Evolutionary conservation across 805 yeast genomes (phyloP).

Genomic region (Dipodascopsis uninucleata): DNA sequence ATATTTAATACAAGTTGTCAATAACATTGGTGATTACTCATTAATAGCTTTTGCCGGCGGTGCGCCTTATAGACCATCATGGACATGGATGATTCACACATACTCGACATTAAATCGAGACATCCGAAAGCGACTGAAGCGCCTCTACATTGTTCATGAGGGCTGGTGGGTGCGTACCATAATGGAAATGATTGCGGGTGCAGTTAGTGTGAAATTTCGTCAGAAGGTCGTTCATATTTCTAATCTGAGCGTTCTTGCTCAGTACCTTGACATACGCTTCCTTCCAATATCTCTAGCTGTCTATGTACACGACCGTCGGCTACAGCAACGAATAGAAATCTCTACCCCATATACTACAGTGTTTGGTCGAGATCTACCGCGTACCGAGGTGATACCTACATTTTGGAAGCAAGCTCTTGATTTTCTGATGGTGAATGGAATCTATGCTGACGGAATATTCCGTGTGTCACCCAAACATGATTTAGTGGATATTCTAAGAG

Average conservation of each 20-base stretch:
- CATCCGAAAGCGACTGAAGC: constrained; percentile 51
- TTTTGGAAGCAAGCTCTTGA: constrained; percentile 33
- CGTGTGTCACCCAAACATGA: constrained; percentile 30
- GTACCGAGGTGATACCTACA: constrained; percentile 32
- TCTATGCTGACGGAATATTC: constrained; percentile 28
- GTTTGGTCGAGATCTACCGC: constrained; percentile 33
- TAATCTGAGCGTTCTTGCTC: constrained; percentile 51
- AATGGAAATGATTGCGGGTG: constrained; percentile 64
- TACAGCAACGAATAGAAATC: constrained; percentile 45
- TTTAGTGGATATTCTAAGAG: constrained; percentile 33
- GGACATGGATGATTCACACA: constrained; percentile 70
- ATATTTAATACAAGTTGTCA: constrained; percentile 54
- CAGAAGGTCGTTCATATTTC: constrained; percentile 43
- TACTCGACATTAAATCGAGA: constrained; percentile 56
- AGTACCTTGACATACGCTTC: constrained; percentile 66
- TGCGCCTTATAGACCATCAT: constrained; percentile 52
- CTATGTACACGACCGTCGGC: constrained; percentile 61
- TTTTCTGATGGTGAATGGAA: constrained; percentile 27
- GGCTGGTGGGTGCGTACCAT: constrained; percentile 82
- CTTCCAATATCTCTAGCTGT: constrained; percentile 73
- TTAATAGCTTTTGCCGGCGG: constrained; percentile 81
- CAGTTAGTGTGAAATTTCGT: constrained; percentile 49
- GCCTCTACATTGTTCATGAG: constrained; percentile 80
- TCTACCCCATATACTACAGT: constrained; percentile 35
- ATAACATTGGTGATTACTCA: constrained; percentile 54